These are phyloP conservation scores for Hypoxylon fuscum DNA, from an alignment of 495 filamentous ascomycete genomes.

Conservation along the genomic window DNA sequence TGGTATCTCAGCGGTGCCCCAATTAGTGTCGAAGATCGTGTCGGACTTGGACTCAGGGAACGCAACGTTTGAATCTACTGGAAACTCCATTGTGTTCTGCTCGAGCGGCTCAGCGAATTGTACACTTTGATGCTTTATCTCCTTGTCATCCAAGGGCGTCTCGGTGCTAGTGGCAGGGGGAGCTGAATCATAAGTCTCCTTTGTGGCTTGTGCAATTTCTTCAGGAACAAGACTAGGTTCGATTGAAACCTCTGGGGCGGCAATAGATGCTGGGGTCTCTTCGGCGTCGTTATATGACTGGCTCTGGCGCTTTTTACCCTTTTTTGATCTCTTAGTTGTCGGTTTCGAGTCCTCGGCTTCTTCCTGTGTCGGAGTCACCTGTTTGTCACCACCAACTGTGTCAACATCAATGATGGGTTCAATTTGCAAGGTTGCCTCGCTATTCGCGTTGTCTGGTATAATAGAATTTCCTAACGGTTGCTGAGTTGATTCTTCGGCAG, in stretches of 20 bases:
- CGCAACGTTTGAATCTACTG: slow-evolving; percentile 7
- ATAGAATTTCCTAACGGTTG: slow-evolving; percentile 11
- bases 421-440: slow-evolving; percentile 5
- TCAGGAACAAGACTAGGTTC: slow-evolving; percentile 11
- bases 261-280: slow-evolving; percentile 4
- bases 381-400: slow-evolving; percentile 4
- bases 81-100: slow-evolving; percentile 24
- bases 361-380: slow-evolving; percentile 1
- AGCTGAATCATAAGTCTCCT: slow-evolving; percentile 12
- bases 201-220: slow-evolving; percentile 14
- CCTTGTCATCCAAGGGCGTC: slow-evolving; percentile 42
- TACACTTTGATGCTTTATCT: slow-evolving; percentile 42
- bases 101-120: slow-evolving; percentile 34
- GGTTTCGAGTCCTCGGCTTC: background rate
- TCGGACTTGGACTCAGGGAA: slow-evolving; percentile 22
- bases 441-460: slow-evolving; percentile 8
- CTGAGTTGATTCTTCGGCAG: slow-evolving; percentile 6
- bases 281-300: slow-evolving; percentile 2
- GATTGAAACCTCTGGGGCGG: slow-evolving; percentile 18
- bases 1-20: slow-evolving; percentile 13
- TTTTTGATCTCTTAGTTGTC: slow-evolving; percentile 1
- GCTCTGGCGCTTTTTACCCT: slow-evolving; percentile 1
- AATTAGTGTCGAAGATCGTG: slow-evolving; percentile 15
- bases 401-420: slow-evolving; percentile 5
- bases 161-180: slow-evolving; percentile 8